A percentile compares a stretch with the other conserved stretches of the same genome.
These are phyloP conservation scores for Trypanosoma avium DNA, from an alignment of 208 protist genomes.

Conservation along the genomic window DNA sequence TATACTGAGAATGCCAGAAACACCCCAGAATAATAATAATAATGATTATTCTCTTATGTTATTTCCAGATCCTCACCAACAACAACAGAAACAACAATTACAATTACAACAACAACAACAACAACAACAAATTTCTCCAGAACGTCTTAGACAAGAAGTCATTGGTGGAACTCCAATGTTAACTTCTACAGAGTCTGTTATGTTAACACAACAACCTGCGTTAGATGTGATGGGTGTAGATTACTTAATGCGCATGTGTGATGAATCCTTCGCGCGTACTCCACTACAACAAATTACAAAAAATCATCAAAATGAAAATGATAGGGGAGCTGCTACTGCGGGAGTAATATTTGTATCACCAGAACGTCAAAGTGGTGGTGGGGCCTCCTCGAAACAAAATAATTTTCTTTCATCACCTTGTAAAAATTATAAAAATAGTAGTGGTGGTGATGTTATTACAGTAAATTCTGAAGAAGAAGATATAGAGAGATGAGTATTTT, in stretches of 20 bases:
- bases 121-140: conserved; percentile 18
- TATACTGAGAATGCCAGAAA: conserved; percentile 1
- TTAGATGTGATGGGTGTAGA: conserved; percentile 44
- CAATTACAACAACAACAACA: background rate
- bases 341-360: background rate
- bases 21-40: conserved; percentile 21
- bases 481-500: background rate
- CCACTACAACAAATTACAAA: conserved; percentile 27
- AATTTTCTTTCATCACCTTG: too few relatives aligned
- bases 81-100: conserved; percentile 1
- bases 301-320: background rate
- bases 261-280: conserved; percentile 52
- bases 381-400: too few relatives aligned
- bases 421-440: background rate
- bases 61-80: conserved; percentile 32
- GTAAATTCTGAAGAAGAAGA: conserved; percentile 24
- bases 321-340: background rate
- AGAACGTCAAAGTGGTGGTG: background rate
- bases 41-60: conserved; percentile 34
- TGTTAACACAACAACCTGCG: background rate
- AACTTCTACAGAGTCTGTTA: background rate
- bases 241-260: conserved; percentile 65
- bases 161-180: conserved; percentile 10
- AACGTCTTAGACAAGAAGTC: background rate
- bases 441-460: conserved; percentile 19